These are phyloP conservation scores for Gossypium turneri DNA, from an alignment of 345 rosid species.

Conservation along the genomic window DNA sequence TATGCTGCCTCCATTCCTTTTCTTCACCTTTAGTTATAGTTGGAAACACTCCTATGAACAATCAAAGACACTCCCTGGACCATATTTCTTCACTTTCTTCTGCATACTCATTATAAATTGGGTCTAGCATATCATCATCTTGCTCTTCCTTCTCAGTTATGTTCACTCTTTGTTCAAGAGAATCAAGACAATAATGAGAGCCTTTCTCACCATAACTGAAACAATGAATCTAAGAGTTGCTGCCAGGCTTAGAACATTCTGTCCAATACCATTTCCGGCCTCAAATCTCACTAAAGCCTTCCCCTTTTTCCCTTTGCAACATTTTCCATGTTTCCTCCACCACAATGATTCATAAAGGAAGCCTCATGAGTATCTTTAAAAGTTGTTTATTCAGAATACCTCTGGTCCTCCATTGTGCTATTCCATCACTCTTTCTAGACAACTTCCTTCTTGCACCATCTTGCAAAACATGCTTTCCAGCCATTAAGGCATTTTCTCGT, in stretches of 20 bases:
- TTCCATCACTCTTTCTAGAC: too few relatives aligned
- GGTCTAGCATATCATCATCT: not conserved
- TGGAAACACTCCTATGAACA: not conserved
- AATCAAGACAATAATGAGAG: too few relatives aligned
- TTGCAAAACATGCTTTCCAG: too few relatives aligned
- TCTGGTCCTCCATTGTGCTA: too few relatives aligned
- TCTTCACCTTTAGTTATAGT: not conserved
- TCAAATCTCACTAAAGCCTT: too few relatives aligned
- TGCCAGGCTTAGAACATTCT: not conserved
- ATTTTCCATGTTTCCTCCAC: too few relatives aligned
- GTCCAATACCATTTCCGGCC: not conserved
- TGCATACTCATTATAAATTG: not conserved
- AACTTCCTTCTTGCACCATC: too few relatives aligned
- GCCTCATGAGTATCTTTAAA: too few relatives aligned
- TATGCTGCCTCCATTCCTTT: not conserved
- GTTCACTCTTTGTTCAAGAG: not conserved
- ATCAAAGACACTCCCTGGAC: not conserved
- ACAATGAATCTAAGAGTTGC: not conserved
- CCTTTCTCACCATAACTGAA: not conserved
- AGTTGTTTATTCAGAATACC: too few relatives aligned
- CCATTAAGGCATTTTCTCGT: too few relatives aligned
- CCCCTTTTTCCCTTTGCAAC: too few relatives aligned
- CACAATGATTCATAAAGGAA: too few relatives aligned
- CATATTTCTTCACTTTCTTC: not conserved
- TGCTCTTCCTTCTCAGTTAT: not conserved